These are phyloP conservation scores for Monilinia fructigena DNA, from an alignment of 2,329 filamentous ascomycete genomes.

Conservation along the genomic window DNA sequence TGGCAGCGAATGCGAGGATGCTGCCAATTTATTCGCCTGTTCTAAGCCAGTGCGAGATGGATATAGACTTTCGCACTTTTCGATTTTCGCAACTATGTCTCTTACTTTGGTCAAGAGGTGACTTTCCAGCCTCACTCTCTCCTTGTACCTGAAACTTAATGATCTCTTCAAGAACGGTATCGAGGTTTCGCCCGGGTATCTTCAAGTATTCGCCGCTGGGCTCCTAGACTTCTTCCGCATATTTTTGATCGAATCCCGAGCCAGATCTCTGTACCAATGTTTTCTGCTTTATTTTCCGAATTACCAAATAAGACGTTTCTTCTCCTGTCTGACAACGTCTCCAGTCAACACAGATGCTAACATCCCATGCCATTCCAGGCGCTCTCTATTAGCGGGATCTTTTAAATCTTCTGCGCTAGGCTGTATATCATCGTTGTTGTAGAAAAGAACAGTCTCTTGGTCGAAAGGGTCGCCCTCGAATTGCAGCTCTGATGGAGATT, in stretches of 20 bases:
- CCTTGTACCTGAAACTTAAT: conserved; percentile 93
- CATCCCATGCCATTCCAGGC: conserved; percentile 98
- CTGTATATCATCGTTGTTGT: conserved; percentile 84
- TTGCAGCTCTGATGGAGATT: conserved; percentile 81
- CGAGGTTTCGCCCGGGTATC: conserved; percentile 73
- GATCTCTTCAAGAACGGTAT: conserved; percentile 78
- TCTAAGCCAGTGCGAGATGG: conserved; percentile 76
- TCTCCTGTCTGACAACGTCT: conserved; percentile 96
- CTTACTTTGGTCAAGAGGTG: conserved; percentile 84
- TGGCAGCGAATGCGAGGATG: conserved; percentile 74
- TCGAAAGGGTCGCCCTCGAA: conserved; percentile 84
- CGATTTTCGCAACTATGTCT: conserved; percentile 86
- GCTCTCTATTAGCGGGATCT: conserved; percentile 82
- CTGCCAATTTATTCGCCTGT: conserved; percentile 70
- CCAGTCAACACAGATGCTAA: conserved; percentile 91
- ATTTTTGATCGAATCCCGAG: conserved; percentile 79
- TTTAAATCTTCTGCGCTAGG: conserved; percentile 87
- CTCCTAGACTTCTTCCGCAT: conserved; percentile 78
- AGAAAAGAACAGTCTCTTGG: conserved; percentile 89
- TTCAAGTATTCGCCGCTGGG: conserved; percentile 85
- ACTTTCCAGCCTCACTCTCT: conserved; percentile 82
- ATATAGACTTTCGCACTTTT: conserved; percentile 82
- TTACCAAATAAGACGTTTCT: conserved; percentile 89
- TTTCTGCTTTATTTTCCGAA: conserved; percentile 58
- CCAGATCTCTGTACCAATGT: conserved; percentile 77